A percentile compares a stretch with the other conserved stretches of the same genome.
Conservation (phyloP, 345 rosid species). For the Moricandia arvensis region DNA sequence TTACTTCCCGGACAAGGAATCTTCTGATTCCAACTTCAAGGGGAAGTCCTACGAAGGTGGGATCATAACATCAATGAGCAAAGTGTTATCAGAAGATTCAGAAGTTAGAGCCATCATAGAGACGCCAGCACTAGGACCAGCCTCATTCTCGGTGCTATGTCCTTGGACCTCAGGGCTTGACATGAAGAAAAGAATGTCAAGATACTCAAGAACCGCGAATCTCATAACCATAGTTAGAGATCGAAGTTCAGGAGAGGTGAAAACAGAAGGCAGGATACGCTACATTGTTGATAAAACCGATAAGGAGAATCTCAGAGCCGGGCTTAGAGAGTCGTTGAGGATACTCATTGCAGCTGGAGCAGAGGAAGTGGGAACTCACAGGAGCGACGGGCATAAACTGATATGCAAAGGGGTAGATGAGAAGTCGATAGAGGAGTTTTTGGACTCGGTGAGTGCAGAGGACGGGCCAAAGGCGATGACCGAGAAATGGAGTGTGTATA, state of each 20-base stretch:
- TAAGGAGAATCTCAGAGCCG: conserved; percentile 46
- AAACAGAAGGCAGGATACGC: conserved; percentile 42
- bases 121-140: conserved; percentile 55
- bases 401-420: conserved; percentile 42
- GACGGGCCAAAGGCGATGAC: conserved; percentile 36
- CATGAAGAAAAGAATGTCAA: conserved; percentile 47
- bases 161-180: conserved; percentile 61
- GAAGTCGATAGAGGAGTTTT: conserved; percentile 46
- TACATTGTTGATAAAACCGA: conserved; percentile 37
- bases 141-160: conserved; percentile 36
- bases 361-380: conserved; percentile 61
- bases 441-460: conserved; percentile 41
- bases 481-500: conserved; percentile 44
- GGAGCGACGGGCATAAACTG: conserved; percentile 58
- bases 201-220: conserved; percentile 58
- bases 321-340: conserved; percentile 52
- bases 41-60: conserved; percentile 57
- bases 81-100: conserved; percentile 44
- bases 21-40: conserved; percentile 30
- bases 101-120: conserved; percentile 53
- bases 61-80: conserved; percentile 57
- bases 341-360: conserved; percentile 66
- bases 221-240: conserved; percentile 49
- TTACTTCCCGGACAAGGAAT: conserved; percentile 73
- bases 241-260: conserved; percentile 51